Evolutionary conservation across 768 basidiomycete species (phyloP), one percentile per base, ranked within the genome.

Genomic region (Pleurotus tuoliensis): DNA sequence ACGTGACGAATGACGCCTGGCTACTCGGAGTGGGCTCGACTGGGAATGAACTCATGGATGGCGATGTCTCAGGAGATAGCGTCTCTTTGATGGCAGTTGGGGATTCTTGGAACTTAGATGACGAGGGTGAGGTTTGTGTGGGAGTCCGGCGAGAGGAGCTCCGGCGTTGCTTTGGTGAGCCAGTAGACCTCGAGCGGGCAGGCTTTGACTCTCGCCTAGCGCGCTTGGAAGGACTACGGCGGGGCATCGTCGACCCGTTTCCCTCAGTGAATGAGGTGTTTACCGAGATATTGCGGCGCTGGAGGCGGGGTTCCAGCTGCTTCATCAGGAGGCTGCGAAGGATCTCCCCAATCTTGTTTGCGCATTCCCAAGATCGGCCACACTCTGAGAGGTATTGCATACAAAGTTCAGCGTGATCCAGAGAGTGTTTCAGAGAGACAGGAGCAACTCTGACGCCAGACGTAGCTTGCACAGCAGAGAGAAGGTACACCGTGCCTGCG

Each of bases 401-500:
- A 59, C 81, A 81, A 7, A 76, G 66, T 50, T 77, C 71, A 7
- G 77, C 75, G 49, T 81, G 76, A 0, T 71, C 62, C 41, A 77
- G 64, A 4, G 78, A 72, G 3, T 74, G 70, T 5, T 73, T 69
- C 22, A 82, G 72, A 2, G 80, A 73, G 58, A 78, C 77, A 54
- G 74, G 69, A 0, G 79, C 81, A 2, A 78, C 69, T 3, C 81
- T 78, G 4, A 74, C 64, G 22, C 75, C 73, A 24, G 77, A 74
- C n/a, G 73, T 74, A 1, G 82, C 80, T 64, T 82, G 79, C 56
- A 82, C 76, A 15, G 81, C 80, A 16, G 73, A 72, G 40, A 84
- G 73, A 13, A 85, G 75, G 61, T 77, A 83, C 6, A 83, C 74
- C 3, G 82, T 85, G 13, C 83, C 84, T 1, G 83, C 82, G 4